Evolutionary conservation across 352 stramenopile species (phyloP), one percentile per base, ranked within the genome.

Genomic region (Bremia lactucae): DNA sequence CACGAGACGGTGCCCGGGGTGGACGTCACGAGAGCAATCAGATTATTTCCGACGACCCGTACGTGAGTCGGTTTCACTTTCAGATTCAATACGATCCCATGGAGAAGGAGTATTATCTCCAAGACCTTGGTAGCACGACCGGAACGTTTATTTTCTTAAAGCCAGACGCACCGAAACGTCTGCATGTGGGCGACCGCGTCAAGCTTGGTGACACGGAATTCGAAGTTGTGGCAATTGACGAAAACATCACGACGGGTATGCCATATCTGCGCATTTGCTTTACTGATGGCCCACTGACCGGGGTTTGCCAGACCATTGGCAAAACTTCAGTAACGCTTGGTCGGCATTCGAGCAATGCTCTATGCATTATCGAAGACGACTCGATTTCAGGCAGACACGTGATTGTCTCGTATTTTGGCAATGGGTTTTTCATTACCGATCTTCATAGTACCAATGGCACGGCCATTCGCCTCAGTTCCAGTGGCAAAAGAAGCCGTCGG

Each of bases 341-440:
- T 0, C 59, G 79, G 1, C 62, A 68, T 21, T 86, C 74, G 10
- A 82, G 60, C 51, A 89, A 88, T 38, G 76, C 79, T 13, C 57
- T 92, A 16, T 87, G 79, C 51, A 85, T 92, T 53, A 77, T 72
- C 5, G 72, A 87, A 43, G 79, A 92, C 55, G 64, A 71, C 50
- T 87, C 76, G 13, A 87, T 89, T 51, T 92, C 79, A 11, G 72
- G 73, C 7, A 56, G 66, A 11, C 79, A 92, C 46, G 74, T 70
- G 36, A 65, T 75, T 28, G 73, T 92, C 46, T 73, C 67, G 49
- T 81, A 78, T 46, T 61, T 83, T 25, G 71, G 61, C 42, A 79
- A 83, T 40, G 79, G 72, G 8, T 92, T 89, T 49, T 92, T 88
- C 61, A 72, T 92, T 37, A 92, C 76, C 11, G 79, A 92, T 37